Evolutionary conservation across 2,329 filamentous ascomycete genomes (phyloP), one percentile per base, ranked within the genome.

Genomic region (Acrodontium crateriforme): DNA sequence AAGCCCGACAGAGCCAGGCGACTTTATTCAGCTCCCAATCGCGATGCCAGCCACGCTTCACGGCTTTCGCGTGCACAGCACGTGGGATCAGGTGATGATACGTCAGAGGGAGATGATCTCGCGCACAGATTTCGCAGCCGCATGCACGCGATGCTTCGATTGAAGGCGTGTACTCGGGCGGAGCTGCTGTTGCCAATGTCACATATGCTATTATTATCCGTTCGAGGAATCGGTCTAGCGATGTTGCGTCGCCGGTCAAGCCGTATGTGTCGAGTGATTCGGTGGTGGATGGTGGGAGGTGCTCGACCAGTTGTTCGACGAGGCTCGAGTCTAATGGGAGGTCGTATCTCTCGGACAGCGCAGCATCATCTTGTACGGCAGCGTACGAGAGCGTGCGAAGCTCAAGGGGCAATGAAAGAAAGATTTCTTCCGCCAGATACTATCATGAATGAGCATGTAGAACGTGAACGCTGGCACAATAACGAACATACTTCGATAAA

Each of bases 61-160:
- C 50, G 3, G 70, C 80, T 49, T 83, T 82, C 6, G 68, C 73
- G 53, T 91, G 82, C 34, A 82, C 74, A 23, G 69, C 67, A 21
- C 72, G 68, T n/a, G 83, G 83, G 29, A 92, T 84, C 23, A 92
- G 59, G 56, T 91, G 83, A 48, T 92, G 83, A 49, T 89, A 91
- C 1, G 77, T 80, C 35, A 89, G 54, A 6, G 72, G 71, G 13
- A 89, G 70, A 71, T 79, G 83, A 36, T 72, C 69, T 1, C 82
- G 64, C 2, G 62, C 68, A 50, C 82, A 91, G 14, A 91, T 67
- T 57, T 92, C 83, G 53, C 83, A 92, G 1, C 54, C 65, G 1
- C 58, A 43, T 4, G 55, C 47, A 14, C 69, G 65, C 2, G 75
- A 78, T 10, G 46, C 38, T 16, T 37, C 31, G 8, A 42, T 16